A percentile compares a stretch with the other conserved stretches of the same genome.
phyloP scores from a whole-genome alignment of 768 basidiomycete species.

The Boletus sp. region DNA sequence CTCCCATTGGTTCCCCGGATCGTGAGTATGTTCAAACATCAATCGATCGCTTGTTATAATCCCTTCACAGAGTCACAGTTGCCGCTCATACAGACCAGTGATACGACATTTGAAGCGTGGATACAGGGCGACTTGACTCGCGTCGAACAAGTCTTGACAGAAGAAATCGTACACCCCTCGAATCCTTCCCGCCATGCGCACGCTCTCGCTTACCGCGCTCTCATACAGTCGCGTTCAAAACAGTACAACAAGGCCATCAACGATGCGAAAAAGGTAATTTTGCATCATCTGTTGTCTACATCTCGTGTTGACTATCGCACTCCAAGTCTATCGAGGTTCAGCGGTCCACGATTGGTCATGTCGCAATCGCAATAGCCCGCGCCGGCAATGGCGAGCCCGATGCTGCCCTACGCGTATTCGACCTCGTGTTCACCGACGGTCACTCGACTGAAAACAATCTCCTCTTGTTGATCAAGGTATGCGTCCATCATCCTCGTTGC shows the following conservation, averaged over 20 bases:
- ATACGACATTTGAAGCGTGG: not conserved
- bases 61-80: not conserved
- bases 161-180: not conserved
- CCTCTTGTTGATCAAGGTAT: slow-evolving; percentile 14
- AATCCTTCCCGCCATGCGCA: not conserved
- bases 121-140: not conserved
- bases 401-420: slow-evolving; percentile 2
- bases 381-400: slow-evolving; percentile 1
- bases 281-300: fast-evolving
- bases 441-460: not conserved
- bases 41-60: not conserved
- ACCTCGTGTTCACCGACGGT: slow-evolving; percentile 4
- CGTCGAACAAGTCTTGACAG: not conserved
- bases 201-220: slow-evolving; percentile 1
- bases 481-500: fast-evolving
- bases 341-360: slow-evolving; percentile 8
- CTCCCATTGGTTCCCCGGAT: too few species aligned
- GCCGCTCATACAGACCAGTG: not conserved
- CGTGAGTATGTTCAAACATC: not conserved
- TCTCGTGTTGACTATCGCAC: not conserved
- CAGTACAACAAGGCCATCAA: not conserved
- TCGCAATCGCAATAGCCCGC: slow-evolving; percentile 4
- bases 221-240: not conserved
- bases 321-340: slow-evolving; percentile 8
- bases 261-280: slow-evolving; percentile 4